Evolutionary conservation across 371 early-diverging fungal species (phyloP).

Genomic region (Mucor circinelloides): DNA sequence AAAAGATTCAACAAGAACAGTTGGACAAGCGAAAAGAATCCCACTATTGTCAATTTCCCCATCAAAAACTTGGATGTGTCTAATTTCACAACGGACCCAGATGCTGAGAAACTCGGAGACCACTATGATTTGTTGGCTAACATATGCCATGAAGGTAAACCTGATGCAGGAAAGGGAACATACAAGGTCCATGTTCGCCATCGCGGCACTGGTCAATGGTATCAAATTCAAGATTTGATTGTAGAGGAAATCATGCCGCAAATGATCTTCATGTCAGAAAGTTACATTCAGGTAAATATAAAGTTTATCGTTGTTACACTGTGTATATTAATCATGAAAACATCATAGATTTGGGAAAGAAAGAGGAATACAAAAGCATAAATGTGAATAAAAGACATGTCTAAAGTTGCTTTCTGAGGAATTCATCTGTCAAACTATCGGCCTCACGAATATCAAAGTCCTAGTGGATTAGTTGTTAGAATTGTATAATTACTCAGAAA

Average conservation of each 20-base stretch:
- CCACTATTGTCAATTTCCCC: slow-evolving; percentile 97
- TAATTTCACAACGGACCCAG: slow-evolving; percentile 60
- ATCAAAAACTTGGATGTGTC: slow-evolving; percentile 84
- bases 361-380: slow-evolving; percentile 7
- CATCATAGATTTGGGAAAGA: slow-evolving; percentile 32
- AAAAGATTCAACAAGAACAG: slow-evolving; percentile 92
- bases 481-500: no score
- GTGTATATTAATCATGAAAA: not conserved
- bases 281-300: slow-evolving; percentile 84
- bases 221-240: slow-evolving; percentile 90
- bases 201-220: slow-evolving; percentile 90
- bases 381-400: not conserved
- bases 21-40: slow-evolving; percentile 90
- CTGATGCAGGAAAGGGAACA: slow-evolving; percentile 67
- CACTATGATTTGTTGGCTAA: slow-evolving; percentile 91
- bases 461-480: slow-evolving; percentile 13
- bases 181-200: slow-evolving; percentile 86
- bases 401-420: slow-evolving; percentile 38
- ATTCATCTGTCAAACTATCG: slow-evolving; percentile 55
- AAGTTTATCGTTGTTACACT: not conserved
- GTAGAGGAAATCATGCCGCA: slow-evolving; percentile 94
- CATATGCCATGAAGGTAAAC: slow-evolving; percentile 88
- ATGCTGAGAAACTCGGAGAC: slow-evolving; percentile 46
- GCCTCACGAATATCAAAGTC: slow-evolving; percentile 61
- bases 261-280: slow-evolving; percentile 92